Evolutionary conservation across 257 asterid genomes (phyloP), one percentile per base, ranked within the genome.

Genomic region (Apocynum venetum): DNA sequence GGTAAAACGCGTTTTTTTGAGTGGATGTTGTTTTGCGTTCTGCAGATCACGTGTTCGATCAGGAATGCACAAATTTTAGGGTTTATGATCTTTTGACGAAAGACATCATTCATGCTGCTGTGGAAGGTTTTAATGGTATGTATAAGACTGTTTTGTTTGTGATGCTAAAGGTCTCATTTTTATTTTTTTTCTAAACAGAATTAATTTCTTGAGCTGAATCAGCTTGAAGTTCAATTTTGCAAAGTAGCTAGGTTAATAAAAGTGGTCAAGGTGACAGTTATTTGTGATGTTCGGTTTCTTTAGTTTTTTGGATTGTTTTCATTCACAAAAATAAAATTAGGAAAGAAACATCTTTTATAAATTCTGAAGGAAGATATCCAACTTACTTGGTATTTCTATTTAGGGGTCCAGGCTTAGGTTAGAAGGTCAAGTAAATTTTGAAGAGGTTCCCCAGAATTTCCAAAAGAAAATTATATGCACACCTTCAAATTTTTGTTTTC

Each of bases 41-140:
- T 78, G 87, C 86, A 93, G 99, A 96, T 86, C 97, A 93, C 78
- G 95, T 96, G 76, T 89, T 96, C 78, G 96, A 93, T 85, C 91
- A 89, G 88, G 97, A 82, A 40, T 80, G 95, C 87, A 75, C 90
- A 8, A 96, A 96, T 76, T 82, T 87, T 76, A 79, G 78, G 89
- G 90, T 93, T 80, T 96, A 96, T 79, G 96, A 90, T 77, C 95
- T 87, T 73, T 83, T 91, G 72, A 93, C 90, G 7, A 89, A 84
- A 92, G 94, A 92, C 73, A 83, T 93, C 46, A 93, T 93, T 72
- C 81, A 25, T 77, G 94, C 97, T 78, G 97, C 94, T 8, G 89
- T 93, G 6, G 93, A 96, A 6, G 98, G 98, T 36, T 96, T 96
- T 82, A 96, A 93, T 70, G 99, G 99, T 96, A 40, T 73, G 49